phyloP scores from a whole-genome alignment of 2,329 filamentous ascomycete genomes.

The Didymella sp. region DNA sequence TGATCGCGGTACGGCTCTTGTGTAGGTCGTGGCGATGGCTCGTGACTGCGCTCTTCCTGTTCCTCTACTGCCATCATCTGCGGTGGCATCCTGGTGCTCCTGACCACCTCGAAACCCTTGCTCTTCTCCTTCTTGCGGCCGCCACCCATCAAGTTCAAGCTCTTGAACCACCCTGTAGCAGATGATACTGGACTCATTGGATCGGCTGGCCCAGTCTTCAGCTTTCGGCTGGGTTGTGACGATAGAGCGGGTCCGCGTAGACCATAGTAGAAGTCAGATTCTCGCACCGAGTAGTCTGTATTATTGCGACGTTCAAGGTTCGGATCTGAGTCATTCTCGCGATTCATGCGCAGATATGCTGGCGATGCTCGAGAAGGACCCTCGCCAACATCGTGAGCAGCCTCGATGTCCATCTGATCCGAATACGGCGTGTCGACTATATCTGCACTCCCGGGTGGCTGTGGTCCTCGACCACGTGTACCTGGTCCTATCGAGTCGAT shows the following conservation, averaged over 20 bases:
- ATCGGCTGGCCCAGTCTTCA: constrained; percentile 93
- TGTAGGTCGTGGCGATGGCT: constrained; percentile 28
- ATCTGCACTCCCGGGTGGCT: constrained; percentile 53
- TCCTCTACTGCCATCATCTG: constrained; percentile 71
- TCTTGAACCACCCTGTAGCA: constrained; percentile 87
- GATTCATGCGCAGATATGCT: constrained; percentile 60
- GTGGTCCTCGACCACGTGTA: constrained; percentile 54
- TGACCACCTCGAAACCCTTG: constrained; percentile 96
- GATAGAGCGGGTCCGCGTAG: constrained; percentile 87
- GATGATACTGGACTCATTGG: constrained; percentile 90
- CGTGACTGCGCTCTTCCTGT: constrained; percentile 61
- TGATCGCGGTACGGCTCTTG: constrained; percentile 63
- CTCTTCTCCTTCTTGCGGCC: constrained; percentile 92
- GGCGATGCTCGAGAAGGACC: constrained; percentile 48
- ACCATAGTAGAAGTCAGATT: constrained; percentile 97
- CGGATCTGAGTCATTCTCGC: constrained; percentile 59
- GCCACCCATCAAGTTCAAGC: constrained; percentile 68
- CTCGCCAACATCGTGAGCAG: constrained; percentile 42
- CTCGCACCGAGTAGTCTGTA: constrained; percentile 89
- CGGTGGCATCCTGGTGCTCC: constrained; percentile 81
- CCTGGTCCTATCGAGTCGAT: constrained; percentile 60
- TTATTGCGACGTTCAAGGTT: constrained; percentile 63
- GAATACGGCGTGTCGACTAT: constrained; percentile 56
- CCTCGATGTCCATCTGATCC: constrained; percentile 50
- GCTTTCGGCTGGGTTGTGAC: constrained; percentile 78